A percentile compares a stretch with the other conserved stretches of the same genome.
These are phyloP conservation scores for Cladosporium sphaerospermum DNA, from an alignment of 2,329 filamentous ascomycete genomes.

Conservation along the genomic window DNA sequence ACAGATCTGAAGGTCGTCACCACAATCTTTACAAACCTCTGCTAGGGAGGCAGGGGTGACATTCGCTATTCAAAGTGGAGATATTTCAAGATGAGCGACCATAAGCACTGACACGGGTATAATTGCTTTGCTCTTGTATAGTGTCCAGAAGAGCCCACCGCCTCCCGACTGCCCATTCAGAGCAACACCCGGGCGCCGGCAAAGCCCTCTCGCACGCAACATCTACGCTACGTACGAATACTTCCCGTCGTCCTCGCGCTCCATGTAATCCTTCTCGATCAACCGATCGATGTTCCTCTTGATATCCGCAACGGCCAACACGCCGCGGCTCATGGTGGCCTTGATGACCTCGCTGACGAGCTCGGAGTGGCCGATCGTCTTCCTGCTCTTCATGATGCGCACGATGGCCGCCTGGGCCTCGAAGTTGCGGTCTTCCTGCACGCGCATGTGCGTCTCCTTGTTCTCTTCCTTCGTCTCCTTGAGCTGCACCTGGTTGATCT, in stretches of 20 bases:
- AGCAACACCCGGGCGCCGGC: not conserved
- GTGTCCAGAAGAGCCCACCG: not conserved
- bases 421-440: conserved; percentile 83
- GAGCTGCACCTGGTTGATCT: conserved; percentile 98
- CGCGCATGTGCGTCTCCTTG: conserved; percentile 83
- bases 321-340: conserved; percentile 78
- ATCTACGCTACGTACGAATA: conserved; percentile 42
- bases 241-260: conserved; percentile 62
- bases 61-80: too few relatives aligned
- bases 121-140: too few relatives aligned
- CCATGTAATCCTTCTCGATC: conserved; percentile 90
- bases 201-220: not conserved
- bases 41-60: too few relatives aligned
- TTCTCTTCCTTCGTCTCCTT: conserved; percentile 96
- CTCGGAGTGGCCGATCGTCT: conserved; percentile 78
- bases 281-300: conserved; percentile 97
- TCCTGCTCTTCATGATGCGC: conserved; percentile 91
- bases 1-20: too few relatives aligned
- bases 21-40: too few relatives aligned
- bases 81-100: too few relatives aligned
- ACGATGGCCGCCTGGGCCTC: conserved; percentile 97
- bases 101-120: too few relatives aligned
- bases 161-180: not conserved
- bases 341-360: conserved; percentile 88
- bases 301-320: conserved; percentile 78